Evolutionary conservation across 169 alveolate species (phyloP).

Genomic region (Cryptosporidium parvum): DNA sequence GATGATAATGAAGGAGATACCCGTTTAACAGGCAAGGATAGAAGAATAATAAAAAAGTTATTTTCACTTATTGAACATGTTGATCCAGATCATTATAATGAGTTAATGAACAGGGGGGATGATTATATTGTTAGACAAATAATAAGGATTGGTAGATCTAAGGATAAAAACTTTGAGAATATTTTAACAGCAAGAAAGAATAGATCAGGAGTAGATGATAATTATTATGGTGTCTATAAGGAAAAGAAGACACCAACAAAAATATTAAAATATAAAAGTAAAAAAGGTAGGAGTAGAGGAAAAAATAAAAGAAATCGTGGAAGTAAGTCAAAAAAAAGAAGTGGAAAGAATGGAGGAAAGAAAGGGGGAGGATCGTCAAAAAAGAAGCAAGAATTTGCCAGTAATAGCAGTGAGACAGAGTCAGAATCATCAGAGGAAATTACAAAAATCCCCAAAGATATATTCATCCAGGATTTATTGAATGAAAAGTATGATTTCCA

Average conservation of each 20-base stretch:
- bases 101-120: slow-evolving; percentile 36
- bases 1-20: slow-evolving; percentile 36
- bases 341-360: neutral
- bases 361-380: neutral
- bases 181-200: slow-evolving; percentile 28
- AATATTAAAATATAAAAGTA: neutral
- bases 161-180: slow-evolving; percentile 26
- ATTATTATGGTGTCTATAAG: neutral
- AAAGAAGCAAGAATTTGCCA: neutral
- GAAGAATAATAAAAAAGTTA: slow-evolving; percentile 28
- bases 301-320: neutral
- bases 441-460: slow-evolving; percentile 28
- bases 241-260: neutral
- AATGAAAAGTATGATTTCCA: slow-evolving; percentile 55
- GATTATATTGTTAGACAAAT: slow-evolving; percentile 52
- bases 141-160: slow-evolving; percentile 32
- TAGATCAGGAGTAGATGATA: neutral
- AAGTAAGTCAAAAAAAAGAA: neutral
- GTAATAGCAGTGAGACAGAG: neutral
- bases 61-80: slow-evolving; percentile 23
- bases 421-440: neutral
- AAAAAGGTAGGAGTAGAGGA: neutral
- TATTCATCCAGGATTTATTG: slow-evolving; percentile 25
- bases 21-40: slow-evolving; percentile 45
- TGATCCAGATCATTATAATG: slow-evolving; percentile 37